phyloP scores from a whole-genome alignment of 1,284 basidiomycete genomes.

The Trametes sp. region DNA sequence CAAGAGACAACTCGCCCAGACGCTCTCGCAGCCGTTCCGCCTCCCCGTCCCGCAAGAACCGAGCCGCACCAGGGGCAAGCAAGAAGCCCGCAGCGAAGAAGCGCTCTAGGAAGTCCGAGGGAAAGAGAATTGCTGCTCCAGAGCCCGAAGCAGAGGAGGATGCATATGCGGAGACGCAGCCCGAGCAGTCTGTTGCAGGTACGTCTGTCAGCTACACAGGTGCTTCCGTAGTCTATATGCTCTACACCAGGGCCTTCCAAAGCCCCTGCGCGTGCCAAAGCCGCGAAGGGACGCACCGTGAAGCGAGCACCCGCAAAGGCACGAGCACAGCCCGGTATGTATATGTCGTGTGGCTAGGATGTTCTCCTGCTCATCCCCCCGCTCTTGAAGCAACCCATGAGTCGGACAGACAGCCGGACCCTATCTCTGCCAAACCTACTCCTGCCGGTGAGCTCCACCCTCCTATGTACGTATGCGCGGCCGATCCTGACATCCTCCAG shows the following conservation, averaged over 20 bases:
- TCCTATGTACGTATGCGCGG: background rate
- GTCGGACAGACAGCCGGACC: background rate
- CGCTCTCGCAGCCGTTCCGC: slow-evolving; percentile 25
- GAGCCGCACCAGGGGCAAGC: background rate
- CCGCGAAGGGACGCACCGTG: background rate
- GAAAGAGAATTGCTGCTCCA: background rate
- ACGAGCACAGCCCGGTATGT: background rate
- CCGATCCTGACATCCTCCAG: background rate
- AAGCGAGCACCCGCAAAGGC: background rate
- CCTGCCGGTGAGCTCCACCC: background rate
- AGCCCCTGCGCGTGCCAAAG: background rate
- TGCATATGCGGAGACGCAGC: background rate
- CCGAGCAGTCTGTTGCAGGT: slow-evolving; percentile 11
- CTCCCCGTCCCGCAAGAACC: slow-evolving; percentile 16
- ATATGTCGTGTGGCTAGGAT: background rate
- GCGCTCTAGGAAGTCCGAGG: background rate
- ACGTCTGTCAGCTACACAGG: background rate
- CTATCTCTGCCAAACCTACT: background rate
- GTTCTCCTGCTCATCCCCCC: background rate
- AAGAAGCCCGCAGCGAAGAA: background rate
- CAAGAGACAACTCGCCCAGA: slow-evolving; percentile 35
- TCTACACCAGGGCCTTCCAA: background rate
- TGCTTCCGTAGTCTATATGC: background rate
- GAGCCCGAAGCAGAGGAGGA: background rate
- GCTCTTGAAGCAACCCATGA: background rate